Evolutionary conservation across 1,139 yeast genomes (phyloP), one percentile per base, ranked within the genome.

Genomic region (Spathaspora sp.): DNA sequence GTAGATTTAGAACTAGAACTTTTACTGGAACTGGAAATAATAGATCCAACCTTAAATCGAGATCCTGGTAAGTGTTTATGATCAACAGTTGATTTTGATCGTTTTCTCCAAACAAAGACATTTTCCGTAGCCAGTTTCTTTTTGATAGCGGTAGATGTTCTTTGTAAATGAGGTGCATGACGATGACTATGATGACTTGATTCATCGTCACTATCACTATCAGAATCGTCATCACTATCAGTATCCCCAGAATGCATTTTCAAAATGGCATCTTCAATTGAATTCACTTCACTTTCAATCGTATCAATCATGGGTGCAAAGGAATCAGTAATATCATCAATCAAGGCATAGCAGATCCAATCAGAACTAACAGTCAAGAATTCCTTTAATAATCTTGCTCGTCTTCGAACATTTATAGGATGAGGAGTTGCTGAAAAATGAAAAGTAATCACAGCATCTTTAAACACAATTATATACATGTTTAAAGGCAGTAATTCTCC

Each of bases 371-470:
- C 96, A 2, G 89, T 88, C 51, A 93, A 74, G 59, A 91, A 93
- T 62, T 93, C 99, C 52, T 86, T 79, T 52, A 93, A 75, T 52
- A 93, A 72, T 47, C 99, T 75, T 0, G 96, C 96, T 59, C 99
- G 81, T 62, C 98, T 80, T 57, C 99, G 80, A 36, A 93, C 99
- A 61, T 93, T 93, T 46, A 90, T 88, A 0, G 98, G 96, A 63
- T 93, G 99, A 1, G 97, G 97, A 0, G 98, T 89, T 7, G 97
- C 90, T 10, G 91, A 84, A 66, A 89, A 90, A 68, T 93, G 99
- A 69, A 93, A 91, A 0, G 98, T 90, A 37, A 93, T 71, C 9
- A 93, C 96, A 16, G 96, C 98, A 49, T 90, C 86, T 51, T 85
- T 81, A 70, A 91, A 93, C 4, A 93, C 97, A 54, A 93, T 81